phyloP scores from a whole-genome alignment of 345 rosid species.

The Rhizophora mangle region DNA sequence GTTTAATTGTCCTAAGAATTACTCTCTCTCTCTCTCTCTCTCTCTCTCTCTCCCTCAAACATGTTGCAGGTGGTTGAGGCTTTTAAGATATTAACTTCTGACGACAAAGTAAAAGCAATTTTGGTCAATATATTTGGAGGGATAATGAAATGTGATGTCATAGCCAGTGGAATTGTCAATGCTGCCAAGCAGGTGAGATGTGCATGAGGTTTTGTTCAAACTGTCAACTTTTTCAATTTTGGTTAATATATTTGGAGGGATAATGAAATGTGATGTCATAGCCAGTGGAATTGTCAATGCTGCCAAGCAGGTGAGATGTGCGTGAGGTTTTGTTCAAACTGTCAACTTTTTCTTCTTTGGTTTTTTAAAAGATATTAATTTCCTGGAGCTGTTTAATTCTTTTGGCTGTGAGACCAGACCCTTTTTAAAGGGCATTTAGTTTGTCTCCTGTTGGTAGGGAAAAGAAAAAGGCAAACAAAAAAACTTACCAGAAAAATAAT shows the following conservation, averaged over 20 bases:
- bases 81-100: slow-evolving; percentile 94
- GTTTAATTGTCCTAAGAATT: neutral
- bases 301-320: slow-evolving; percentile 72
- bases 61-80: slow-evolving; percentile 92
- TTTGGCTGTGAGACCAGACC: no score
- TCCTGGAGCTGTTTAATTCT: no score
- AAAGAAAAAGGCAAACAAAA: no score
- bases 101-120: slow-evolving; percentile 96
- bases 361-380: neutral
- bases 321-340: neutral
- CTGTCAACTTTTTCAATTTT: slow-evolving; percentile 64
- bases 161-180: slow-evolving; percentile 97
- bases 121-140: slow-evolving; percentile 99
- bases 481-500: no score
- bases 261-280: slow-evolving; percentile 98
- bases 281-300: slow-evolving; percentile 99
- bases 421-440: no score
- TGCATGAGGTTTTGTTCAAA: neutral
- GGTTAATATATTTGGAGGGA: slow-evolving; percentile 98
- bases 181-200: slow-evolving; percentile 88
- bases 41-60: neutral
- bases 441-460: no score
- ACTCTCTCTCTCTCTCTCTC: neutral
- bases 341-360: neutral
- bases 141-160: slow-evolving; percentile 98